These are phyloP conservation scores for Furculomyces boomerangus DNA, from an alignment of 371 early-diverging fungal genomes.

Conservation along the genomic window DNA sequence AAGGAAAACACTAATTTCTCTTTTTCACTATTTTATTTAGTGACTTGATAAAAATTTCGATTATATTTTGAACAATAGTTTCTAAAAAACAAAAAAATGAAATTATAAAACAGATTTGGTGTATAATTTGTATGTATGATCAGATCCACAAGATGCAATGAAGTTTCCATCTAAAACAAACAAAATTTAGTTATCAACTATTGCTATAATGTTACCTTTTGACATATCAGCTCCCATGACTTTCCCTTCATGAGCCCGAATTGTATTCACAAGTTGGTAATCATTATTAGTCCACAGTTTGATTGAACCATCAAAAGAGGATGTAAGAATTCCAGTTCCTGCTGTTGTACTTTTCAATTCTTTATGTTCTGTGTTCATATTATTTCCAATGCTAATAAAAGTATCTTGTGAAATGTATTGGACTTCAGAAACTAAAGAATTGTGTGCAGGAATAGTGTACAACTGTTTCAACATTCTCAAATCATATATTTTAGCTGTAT, in stretches of 20 bases:
- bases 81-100: too few relatives aligned
- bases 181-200: neutral
- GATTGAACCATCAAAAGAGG: conserved; percentile 78
- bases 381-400: conserved; percentile 1
- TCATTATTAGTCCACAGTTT: conserved; percentile 89
- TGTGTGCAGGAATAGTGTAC: conserved; percentile 84
- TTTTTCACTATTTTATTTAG: too few relatives aligned
- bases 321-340: conserved; percentile 31
- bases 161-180: conserved; percentile 32
- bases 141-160: conserved; percentile 72
- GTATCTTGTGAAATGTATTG: conserved; percentile 33
- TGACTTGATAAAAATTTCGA: too few relatives aligned
- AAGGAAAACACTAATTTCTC: too few relatives aligned
- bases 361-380: conserved; percentile 5
- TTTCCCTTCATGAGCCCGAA: conserved; percentile 78
- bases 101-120: too few relatives aligned
- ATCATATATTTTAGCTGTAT: conserved; percentile 80
- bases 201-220: conserved; percentile 27
- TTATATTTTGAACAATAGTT: too few relatives aligned
- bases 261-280: conserved; percentile 67
- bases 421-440: conserved; percentile 67
- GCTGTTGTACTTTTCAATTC: conserved; percentile 23
- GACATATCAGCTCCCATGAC: conserved; percentile 78
- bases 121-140: conserved; percentile 85
- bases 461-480: conserved; percentile 55